phyloP scores from a whole-genome alignment of 768 basidiomycete species.

The Tricholoma sp. region DNA sequence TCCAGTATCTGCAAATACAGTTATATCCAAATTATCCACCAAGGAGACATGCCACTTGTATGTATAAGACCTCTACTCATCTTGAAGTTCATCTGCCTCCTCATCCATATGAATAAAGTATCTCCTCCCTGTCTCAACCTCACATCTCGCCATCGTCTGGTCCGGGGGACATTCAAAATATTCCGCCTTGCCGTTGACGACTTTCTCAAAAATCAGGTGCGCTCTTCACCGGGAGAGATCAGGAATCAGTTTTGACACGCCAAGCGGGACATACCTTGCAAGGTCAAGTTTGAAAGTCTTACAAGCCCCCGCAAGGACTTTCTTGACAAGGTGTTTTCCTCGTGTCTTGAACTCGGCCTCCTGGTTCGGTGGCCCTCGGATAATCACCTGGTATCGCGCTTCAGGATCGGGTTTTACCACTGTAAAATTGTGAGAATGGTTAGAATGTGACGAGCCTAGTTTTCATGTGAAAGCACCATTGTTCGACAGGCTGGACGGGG shows the following conservation, averaged over 20 bases:
- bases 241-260: not conserved
- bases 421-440: not conserved
- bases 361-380: not conserved
- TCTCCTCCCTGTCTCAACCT: not conserved
- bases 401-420: not conserved
- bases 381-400: constrained; percentile 1
- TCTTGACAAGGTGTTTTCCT: constrained; percentile 1
- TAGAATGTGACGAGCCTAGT: not conserved
- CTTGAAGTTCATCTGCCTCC: not conserved
- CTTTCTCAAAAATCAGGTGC: not conserved
- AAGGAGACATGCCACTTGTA: no score
- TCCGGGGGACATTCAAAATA: not conserved
- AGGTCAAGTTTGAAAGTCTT: not conserved
- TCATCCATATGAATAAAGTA: not conserved
- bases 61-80: not conserved
- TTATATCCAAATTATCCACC: not conserved
- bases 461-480: not conserved
- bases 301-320: constrained; percentile 2
- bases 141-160: not conserved
- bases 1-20: not conserved
- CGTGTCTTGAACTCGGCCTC: constrained; percentile 4
- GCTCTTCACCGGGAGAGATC: not conserved
- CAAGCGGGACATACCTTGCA: not conserved
- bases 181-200: not conserved
- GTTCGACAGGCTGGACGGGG: not conserved